Conservation (phyloP, 2,329 filamentous ascomycete genomes). For the Diatrype stigma region DNA sequence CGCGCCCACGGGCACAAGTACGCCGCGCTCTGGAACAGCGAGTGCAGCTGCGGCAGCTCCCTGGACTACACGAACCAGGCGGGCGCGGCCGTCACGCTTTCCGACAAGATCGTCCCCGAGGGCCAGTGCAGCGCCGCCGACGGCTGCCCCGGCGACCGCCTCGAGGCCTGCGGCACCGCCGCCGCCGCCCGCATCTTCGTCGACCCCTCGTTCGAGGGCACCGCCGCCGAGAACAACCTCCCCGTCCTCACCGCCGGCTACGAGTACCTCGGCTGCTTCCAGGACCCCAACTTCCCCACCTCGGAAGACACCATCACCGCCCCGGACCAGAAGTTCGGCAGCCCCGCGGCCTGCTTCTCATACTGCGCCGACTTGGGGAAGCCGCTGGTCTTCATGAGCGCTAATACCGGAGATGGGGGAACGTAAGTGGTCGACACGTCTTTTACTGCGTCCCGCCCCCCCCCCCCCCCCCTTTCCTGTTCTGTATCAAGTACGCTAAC, state of each 20-base stretch:
- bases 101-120: neutral
- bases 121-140: neutral
- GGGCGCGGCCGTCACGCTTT: neutral
- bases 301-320: conserved; percentile 3
- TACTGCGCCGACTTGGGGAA: conserved; percentile 14
- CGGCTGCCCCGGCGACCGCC: conserved; percentile 21
- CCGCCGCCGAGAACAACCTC: neutral
- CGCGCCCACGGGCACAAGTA: conserved; percentile 24
- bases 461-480: too few species aligned
- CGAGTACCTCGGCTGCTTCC: conserved; percentile 24
- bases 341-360: conserved; percentile 2
- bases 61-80: conserved; percentile 7
- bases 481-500: neutral
- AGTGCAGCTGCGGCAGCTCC: conserved; percentile 22
- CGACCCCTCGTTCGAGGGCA: conserved; percentile 23
- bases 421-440: conserved; percentile 7
- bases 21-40: conserved; percentile 13
- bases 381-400: conserved; percentile 9
- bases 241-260: conserved; percentile 12
- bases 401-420: neutral
- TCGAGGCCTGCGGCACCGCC: conserved; percentile 23
- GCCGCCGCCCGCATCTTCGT: conserved; percentile 18
- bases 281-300: conserved; percentile 10
- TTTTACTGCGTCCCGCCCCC: too few species aligned
- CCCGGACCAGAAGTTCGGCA: neutral